Evolutionary conservation across 495 filamentous ascomycete species (phyloP), one percentile per base, ranked within the genome.

Genomic region (Massariosphaeria phaeospora): DNA sequence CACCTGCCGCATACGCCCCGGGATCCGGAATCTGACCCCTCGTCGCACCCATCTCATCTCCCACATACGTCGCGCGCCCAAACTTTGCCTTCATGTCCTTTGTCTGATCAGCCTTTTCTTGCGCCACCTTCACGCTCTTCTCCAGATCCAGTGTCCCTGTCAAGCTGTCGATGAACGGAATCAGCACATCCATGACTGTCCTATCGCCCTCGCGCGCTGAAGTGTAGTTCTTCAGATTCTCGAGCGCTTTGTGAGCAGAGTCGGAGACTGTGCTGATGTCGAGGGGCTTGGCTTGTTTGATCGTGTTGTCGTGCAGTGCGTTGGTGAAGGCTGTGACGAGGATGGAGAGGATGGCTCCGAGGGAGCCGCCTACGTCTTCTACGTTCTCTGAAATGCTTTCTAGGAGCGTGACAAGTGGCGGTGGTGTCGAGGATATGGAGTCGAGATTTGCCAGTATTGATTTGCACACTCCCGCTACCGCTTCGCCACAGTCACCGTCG

Each of bases 401-500:
- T 3, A 84, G 70, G 3, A 79, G 69, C 6, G 67, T 64, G 50
- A 79, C 69, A 2, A 82, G 71, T 6, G 75, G 76, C 0, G 77
- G 77, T 13, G 68, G 62, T 68, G 50, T 48, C 10, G 43, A 48
- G 1, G 63, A 33, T 3, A 62, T 48, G 15, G 48, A 33, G 41
- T 66, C 62, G 18, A 72, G 36, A 25, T 68, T 68, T 12, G 44
- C 31, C 15, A 69, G 45, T 6, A 72, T 61, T 12, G 64, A 56
- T 36, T 66, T 64, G 63, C 67, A 69, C 42, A 69, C 62, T 11
- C 51, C 75, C 55, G 79, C 72, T 8, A 84, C 73, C 12, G 79
- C 80, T 68, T 83, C 75, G 20, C 80, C 80, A 61, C 80, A 84
- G 62, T 84, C 80, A 9, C 80, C 80, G 63, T 84, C 80, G 29